Evolutionary conservation across 2,329 filamentous ascomycete genomes (phyloP).

Genomic region (Aotearoamyces nothofagi): DNA sequence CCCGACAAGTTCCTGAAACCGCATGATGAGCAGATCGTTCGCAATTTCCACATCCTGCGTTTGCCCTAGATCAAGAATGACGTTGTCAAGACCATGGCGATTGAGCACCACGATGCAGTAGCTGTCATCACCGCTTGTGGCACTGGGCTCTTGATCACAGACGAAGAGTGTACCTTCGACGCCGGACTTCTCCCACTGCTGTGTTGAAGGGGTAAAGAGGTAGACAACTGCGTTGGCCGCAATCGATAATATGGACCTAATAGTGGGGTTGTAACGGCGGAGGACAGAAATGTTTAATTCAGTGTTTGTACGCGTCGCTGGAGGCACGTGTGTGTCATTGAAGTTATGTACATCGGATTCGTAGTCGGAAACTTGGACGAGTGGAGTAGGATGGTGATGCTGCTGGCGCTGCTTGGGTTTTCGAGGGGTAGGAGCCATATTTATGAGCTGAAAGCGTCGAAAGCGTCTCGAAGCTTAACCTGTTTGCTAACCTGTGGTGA

Average conservation of each 20-base stretch:
- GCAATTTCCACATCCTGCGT: constrained; percentile 49
- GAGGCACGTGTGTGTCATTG: constrained; percentile 19
- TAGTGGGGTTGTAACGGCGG: constrained; percentile 61
- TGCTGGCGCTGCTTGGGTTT: constrained; percentile 20
- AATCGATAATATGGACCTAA: constrained; percentile 60
- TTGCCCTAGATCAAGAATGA: constrained; percentile 47
- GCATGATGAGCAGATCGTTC: constrained; percentile 35
- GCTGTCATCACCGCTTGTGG: constrained; percentile 22
- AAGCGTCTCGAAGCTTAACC: no score
- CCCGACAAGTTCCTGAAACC: constrained; percentile 16
- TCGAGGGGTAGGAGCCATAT: constrained; percentile 27
- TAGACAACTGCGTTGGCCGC: constrained; percentile 82
- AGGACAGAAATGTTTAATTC: constrained; percentile 81
- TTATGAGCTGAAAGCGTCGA: constrained; percentile 3
- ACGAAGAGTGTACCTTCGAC: constrained; percentile 85
- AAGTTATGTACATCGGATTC: constrained; percentile 28
- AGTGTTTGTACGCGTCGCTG: constrained; percentile 49
- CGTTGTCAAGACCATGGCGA: constrained; percentile 54
- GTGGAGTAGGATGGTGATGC: constrained; percentile 16
- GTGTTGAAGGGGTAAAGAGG: constrained; percentile 48
- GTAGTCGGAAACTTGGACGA: constrained; percentile 33
- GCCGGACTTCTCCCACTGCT: constrained; percentile 70
- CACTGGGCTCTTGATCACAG: constrained; percentile 39
- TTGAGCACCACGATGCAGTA: constrained; percentile 59
- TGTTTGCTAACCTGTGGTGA: no score